A percentile compares a stretch with the other conserved stretches of the same genome.
These are phyloP conservation scores for Diaporthe vaccinii DNA, from an alignment of 2,329 filamentous ascomycete species.

Conservation along the genomic window DNA sequence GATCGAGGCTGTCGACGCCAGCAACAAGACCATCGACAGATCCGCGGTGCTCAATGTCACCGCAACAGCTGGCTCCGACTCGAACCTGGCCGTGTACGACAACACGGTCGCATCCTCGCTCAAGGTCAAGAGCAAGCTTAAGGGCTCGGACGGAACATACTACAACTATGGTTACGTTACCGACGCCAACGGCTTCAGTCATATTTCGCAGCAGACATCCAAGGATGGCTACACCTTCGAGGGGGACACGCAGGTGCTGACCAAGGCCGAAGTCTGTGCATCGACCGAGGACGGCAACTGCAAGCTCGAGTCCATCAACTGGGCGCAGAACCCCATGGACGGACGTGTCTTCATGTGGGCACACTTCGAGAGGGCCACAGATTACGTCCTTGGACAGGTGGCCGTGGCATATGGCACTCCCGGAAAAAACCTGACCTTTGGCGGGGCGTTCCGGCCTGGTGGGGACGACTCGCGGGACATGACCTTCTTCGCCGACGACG, in stretches of 20 bases:
- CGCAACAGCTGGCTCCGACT: not conserved
- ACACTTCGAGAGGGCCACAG: constrained; percentile 8
- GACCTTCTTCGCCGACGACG: constrained; percentile 18
- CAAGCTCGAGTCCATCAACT: constrained; percentile 18
- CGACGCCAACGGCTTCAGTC: constrained; percentile 8
- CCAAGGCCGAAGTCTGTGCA: constrained; percentile 4
- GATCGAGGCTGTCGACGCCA: constrained; percentile 5
- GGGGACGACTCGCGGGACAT: constrained; percentile 18
- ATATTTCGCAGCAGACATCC: constrained; percentile 22
- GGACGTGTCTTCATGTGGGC: constrained; percentile 19
- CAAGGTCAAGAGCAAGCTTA: constrained; percentile 10
- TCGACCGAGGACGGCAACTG: constrained; percentile 11
- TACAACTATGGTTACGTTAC: not conserved
- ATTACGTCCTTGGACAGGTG: constrained; percentile 1
- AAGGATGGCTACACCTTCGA: not conserved
- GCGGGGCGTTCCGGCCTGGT: constrained; percentile 2
- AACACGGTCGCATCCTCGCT: constrained; percentile 5
- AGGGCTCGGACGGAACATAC: constrained; percentile 14
- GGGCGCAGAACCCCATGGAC: constrained; percentile 4
- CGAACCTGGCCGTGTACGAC: not conserved
- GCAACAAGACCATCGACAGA: not conserved
- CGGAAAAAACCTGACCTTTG: constrained; percentile 1
- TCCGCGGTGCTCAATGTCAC: not conserved
- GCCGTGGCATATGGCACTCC: constrained; percentile 15
- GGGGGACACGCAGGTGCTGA: constrained; percentile 3